phyloP scores from a whole-genome alignment of 768 basidiomycete species.

The Leccinum uliginosum region DNA sequence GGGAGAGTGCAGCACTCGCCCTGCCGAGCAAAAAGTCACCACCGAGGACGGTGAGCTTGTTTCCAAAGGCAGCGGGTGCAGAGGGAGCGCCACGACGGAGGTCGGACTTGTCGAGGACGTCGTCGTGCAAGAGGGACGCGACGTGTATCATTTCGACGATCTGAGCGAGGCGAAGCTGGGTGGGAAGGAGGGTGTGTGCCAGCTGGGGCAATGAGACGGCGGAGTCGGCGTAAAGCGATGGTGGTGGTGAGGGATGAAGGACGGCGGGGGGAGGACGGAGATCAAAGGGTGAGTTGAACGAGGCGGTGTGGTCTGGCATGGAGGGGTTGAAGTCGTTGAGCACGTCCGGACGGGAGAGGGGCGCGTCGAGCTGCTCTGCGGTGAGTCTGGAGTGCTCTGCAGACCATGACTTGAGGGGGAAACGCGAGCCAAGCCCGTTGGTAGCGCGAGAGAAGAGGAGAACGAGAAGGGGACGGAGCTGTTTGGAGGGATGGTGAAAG shows the following conservation, averaged over 20 bases:
- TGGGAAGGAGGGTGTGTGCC: constrained; percentile 53
- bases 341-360: constrained; percentile 75
- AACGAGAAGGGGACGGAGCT: constrained; percentile 85
- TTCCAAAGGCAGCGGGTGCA: constrained; percentile 77
- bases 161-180: constrained; percentile 89
- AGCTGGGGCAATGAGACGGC: constrained; percentile 30
- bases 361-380: constrained; percentile 65
- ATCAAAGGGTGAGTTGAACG: constrained; percentile 58
- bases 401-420: constrained; percentile 56
- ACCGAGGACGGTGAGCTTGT: constrained; percentile 90
- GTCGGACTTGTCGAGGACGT: constrained; percentile 72
- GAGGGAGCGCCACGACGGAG: constrained; percentile 66
- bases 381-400: constrained; percentile 56
- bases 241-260: constrained; percentile 26
- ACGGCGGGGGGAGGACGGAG: constrained; percentile 34
- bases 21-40: constrained; percentile 96
- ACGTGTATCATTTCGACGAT: constrained; percentile 99
- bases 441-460: constrained; percentile 89
- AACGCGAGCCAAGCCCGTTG: constrained; percentile 76
- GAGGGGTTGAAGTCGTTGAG: constrained; percentile 89
- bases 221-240: constrained; percentile 16
- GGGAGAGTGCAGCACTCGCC: constrained; percentile 79
- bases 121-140: constrained; percentile 89
- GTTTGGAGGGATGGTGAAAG: constrained; percentile 85
- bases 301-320: constrained; percentile 73